These are phyloP conservation scores for Pyricularia pennisetigena DNA, from an alignment of 2,329 filamentous ascomycete genomes.

Conservation along the genomic window DNA sequence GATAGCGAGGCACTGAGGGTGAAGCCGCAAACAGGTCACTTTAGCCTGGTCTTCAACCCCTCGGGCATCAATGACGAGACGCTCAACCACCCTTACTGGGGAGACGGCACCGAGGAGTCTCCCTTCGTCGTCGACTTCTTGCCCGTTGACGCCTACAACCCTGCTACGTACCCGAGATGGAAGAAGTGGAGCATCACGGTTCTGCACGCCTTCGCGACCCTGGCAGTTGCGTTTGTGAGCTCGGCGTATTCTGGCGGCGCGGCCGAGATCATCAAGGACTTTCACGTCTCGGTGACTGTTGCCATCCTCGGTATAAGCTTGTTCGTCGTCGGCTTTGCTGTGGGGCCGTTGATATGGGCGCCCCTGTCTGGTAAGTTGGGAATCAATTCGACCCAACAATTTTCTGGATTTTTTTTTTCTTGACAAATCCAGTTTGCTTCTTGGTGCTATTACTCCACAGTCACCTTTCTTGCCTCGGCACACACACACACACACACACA, in stretches of 20 bases:
- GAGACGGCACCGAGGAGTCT: slow-evolving; percentile 54
- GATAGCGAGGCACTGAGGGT: slow-evolving; percentile 31
- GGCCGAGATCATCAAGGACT: slow-evolving; percentile 41
- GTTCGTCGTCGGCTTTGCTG: slow-evolving; percentile 46
- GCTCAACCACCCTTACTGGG: slow-evolving; percentile 43
- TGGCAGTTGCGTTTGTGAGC: slow-evolving; percentile 61
- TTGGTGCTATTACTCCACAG: background rate
- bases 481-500: no score
- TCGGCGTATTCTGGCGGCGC: slow-evolving; percentile 56
- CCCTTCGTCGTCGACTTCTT: slow-evolving; percentile 63
- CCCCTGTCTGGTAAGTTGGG: slow-evolving; percentile 30
- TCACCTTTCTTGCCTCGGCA: no score
- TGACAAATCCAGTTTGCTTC: background rate
- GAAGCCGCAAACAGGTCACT: slow-evolving; percentile 28
- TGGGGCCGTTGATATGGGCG: slow-evolving; percentile 50
- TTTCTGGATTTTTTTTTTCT: no score
- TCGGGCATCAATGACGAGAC: slow-evolving; percentile 47
- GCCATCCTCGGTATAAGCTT: slow-evolving; percentile 53
- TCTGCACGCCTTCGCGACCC: slow-evolving; percentile 54
- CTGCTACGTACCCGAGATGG: slow-evolving; percentile 42
- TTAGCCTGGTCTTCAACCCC: slow-evolving; percentile 45
- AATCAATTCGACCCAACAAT: background rate
- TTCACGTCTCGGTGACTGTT: slow-evolving; percentile 38
- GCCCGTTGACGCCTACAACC: slow-evolving; percentile 53
- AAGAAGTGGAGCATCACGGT: slow-evolving; percentile 60